Base-by-base conservation (phyloP, 1,284 basidiomycete genomes). In the Naganishia sp. region DNA sequence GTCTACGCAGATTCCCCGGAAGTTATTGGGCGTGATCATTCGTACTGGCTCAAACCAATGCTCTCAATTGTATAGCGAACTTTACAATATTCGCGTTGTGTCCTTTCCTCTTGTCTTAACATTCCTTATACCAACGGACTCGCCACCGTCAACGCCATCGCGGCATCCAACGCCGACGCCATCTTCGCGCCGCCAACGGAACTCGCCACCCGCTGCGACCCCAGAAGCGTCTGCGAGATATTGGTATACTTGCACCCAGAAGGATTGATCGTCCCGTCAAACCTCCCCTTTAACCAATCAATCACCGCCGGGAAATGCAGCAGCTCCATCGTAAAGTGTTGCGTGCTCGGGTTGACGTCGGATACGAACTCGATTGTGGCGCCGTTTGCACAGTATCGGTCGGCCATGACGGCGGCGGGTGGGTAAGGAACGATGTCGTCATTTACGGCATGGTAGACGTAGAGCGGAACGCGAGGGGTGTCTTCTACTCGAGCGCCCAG, bases 341-440 rank as follows among this genome's bases (percentile, higher is more conserved):
- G 56, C 15, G 56, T 59, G 28, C 45, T 48, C 6, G 56, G 56
- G 21, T 39, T 59, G 21, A 59, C 56, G 31, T 59, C 56, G 31
- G 56, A 59, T 15, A 59, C 56, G 45, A 59, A 59, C 28, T 59
- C 56, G 45, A 59, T 49, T 9, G 56, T 59, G 46, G 56, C 56
- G 16, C 56, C 56, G 45, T 59, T 59, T 3, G 56, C 43, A 45
- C 56, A 59, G 46, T 59, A 59, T 18, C 43, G 44, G 46, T 59
- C 44, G 5, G 56, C 56, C 56, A 59, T 59, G 56, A 49, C 28
- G 6, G 56, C 43, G 15, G 56, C 56, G 3, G 56, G 56, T 2
- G 56, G 18, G 56, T 59, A 59, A 11, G 56, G 56, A 28, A 59
- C 56, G 28, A 59, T 59, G 45, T 59, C 56, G 15, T 59, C 56